Evolutionary conservation across 129 eudicot species (phyloP).

Genomic region (Escallonia herrerae): DNA sequence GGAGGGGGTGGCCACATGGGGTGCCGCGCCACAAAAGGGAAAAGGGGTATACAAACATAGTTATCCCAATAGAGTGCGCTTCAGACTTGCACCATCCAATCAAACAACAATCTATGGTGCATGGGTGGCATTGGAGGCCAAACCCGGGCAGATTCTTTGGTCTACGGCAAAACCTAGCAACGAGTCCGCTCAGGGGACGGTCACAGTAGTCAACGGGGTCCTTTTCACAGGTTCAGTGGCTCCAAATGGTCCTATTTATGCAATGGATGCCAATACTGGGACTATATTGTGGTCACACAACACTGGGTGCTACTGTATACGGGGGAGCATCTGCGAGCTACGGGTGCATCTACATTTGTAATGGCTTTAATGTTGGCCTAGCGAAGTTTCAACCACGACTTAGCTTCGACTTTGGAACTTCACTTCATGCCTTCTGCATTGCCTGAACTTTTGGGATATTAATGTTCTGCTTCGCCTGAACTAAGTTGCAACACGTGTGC

Average conservation of each 20-base stretch:
- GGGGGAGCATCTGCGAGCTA: constrained; percentile 68
- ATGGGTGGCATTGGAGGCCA: constrained; percentile 71
- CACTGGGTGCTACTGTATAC: constrained; percentile 55
- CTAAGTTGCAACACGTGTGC: no score
- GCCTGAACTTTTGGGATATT: neutral
- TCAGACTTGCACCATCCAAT: constrained; percentile 48
- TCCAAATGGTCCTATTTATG: constrained; percentile 48
- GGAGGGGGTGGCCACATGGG: constrained; percentile 62
- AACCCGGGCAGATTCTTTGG: constrained; percentile 49
- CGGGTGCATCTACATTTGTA: constrained; percentile 58
- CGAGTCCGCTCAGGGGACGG: constrained; percentile 34
- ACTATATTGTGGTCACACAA: constrained; percentile 47
- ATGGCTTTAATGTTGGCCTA: constrained; percentile 39
- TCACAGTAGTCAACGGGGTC: constrained; percentile 46
- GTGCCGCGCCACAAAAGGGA: constrained; percentile 60
- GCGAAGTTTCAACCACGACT: constrained; percentile 29
- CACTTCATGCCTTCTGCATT: constrained; percentile 43
- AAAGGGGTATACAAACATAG: constrained; percentile 53
- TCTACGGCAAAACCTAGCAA: constrained; percentile 49
- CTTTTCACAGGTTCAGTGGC: constrained; percentile 64
- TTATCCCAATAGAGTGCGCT: constrained; percentile 18
- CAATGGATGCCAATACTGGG: constrained; percentile 50
- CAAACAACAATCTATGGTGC: constrained; percentile 51
- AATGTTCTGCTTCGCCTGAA: neutral
- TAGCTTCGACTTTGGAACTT: constrained; percentile 51